These are phyloP conservation scores for Triticum turgidum DNA, from an alignment of 176 grass and related monocot species.

Conservation along the genomic window DNA sequence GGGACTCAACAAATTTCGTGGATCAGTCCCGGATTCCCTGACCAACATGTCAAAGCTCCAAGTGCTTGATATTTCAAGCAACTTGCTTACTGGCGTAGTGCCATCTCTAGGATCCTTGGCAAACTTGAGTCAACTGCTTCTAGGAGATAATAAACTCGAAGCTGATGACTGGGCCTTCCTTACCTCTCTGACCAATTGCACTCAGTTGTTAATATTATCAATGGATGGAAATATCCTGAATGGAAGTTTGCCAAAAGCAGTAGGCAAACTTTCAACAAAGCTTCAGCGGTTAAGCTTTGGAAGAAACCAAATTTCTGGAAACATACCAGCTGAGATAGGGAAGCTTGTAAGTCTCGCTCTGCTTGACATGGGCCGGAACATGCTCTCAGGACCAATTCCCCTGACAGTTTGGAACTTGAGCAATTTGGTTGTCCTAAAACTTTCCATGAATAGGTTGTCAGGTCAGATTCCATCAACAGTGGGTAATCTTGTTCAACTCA, in stretches of 20 bases:
- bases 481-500: conserved; percentile 36
- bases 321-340: conserved; percentile 41
- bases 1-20: not conserved
- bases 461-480: conserved; percentile 47
- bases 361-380: conserved; percentile 47
- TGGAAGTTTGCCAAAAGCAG: conserved; percentile 23
- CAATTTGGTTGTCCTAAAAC: conserved; percentile 24
- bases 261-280: conserved; percentile 30
- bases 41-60: conserved; percentile 2
- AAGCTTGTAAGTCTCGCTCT: conserved; percentile 32
- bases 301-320: conserved; percentile 31
- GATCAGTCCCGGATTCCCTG: conserved; percentile 7
- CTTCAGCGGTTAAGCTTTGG: conserved; percentile 16
- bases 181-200: conserved; percentile 32
- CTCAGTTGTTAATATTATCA: not conserved
- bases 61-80: conserved; percentile 29
- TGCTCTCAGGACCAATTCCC: conserved; percentile 56
- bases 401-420: conserved; percentile 35
- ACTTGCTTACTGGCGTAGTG: not conserved
- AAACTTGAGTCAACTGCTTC: not conserved
- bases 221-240: not conserved
- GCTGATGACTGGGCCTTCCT: conserved; percentile 19
- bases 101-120: conserved; percentile 24
- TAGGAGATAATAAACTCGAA: not conserved
- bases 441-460: conserved; percentile 46